Conservation (phyloP, 495 filamentous ascomycete species). For the Aeminium ludgeri region DNA sequence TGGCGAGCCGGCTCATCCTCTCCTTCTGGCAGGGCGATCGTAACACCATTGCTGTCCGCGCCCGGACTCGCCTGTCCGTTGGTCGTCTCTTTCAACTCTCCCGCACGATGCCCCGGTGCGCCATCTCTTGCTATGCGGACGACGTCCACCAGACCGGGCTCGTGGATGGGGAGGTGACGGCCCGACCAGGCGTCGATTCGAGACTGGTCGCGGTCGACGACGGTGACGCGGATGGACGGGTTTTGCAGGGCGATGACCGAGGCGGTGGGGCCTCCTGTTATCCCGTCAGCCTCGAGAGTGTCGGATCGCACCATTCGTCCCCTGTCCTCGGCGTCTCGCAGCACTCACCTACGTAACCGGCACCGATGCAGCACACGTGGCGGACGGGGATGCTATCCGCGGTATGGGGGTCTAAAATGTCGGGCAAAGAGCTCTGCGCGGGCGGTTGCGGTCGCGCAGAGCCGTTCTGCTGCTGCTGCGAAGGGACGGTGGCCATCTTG, state of each 20-base stretch:
- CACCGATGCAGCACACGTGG: slow-evolving; percentile 41
- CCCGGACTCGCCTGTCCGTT: neutral
- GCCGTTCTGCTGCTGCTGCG: no score
- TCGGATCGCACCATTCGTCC: slow-evolving; percentile 1
- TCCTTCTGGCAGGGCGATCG: neutral
- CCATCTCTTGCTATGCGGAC: slow-evolving; percentile 51
- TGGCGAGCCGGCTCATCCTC: slow-evolving; percentile 1
- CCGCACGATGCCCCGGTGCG: no score
- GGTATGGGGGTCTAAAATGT: slow-evolving; percentile 10
- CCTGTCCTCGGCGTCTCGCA: neutral
- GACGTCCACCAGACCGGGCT: slow-evolving; percentile 52
- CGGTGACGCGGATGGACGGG: slow-evolving; percentile 48
- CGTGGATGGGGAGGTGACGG: slow-evolving; percentile 57
- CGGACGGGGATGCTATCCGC: slow-evolving; percentile 6
- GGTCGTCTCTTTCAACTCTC: slow-evolving; percentile 19
- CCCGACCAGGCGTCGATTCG: slow-evolving; percentile 60
- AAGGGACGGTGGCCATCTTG: no score
- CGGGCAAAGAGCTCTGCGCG: slow-evolving; percentile 1
- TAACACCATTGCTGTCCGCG: neutral
- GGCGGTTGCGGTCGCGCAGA: no score
- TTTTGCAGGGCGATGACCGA: slow-evolving; percentile 60
- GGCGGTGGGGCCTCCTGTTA: slow-evolving; percentile 53
- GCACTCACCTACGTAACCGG: slow-evolving; percentile 38
- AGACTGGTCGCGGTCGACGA: slow-evolving; percentile 48
- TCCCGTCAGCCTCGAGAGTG: no score